Evolutionary conservation across 306 rosid species (phyloP).

Genomic region (Quercus dentata): DNA sequence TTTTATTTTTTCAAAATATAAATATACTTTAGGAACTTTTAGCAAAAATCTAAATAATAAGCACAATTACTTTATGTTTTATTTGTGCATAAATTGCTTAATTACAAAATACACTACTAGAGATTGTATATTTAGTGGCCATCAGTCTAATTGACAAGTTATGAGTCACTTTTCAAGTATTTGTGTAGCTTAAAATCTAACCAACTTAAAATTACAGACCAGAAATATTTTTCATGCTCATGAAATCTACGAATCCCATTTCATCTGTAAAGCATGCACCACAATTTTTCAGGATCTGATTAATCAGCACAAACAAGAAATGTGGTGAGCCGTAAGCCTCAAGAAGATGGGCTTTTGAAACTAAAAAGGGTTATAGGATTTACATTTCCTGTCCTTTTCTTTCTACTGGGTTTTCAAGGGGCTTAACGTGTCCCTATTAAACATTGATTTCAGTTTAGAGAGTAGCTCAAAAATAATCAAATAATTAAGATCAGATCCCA

Average conservation of each 20-base stretch:
- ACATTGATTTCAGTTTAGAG: background rate
- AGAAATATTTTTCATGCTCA: background rate
- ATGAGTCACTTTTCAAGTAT: background rate
- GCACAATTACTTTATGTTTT: background rate
- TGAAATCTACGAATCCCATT: background rate
- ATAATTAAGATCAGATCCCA: too few species aligned
- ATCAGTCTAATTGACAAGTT: background rate
- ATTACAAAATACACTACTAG: background rate
- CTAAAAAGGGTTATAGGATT: background rate
- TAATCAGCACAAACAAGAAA: background rate
- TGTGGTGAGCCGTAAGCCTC: background rate
- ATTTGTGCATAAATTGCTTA: background rate
- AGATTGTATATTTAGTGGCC: too few species aligned
- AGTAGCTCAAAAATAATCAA: too few species aligned
- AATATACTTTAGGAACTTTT: accelerated
- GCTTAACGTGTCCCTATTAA: background rate
- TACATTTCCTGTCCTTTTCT: background rate
- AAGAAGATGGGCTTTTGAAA: background rate
- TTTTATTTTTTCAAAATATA: too few species aligned
- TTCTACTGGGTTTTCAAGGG: background rate
- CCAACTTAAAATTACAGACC: background rate
- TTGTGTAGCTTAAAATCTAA: background rate
- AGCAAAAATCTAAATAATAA: too few species aligned
- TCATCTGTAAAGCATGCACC: background rate
- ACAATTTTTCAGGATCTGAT: background rate